Evolutionary conservation across 2,329 filamentous ascomycete genomes (phyloP).

Genomic region (Cryoendolithus antarcticus): DNA sequence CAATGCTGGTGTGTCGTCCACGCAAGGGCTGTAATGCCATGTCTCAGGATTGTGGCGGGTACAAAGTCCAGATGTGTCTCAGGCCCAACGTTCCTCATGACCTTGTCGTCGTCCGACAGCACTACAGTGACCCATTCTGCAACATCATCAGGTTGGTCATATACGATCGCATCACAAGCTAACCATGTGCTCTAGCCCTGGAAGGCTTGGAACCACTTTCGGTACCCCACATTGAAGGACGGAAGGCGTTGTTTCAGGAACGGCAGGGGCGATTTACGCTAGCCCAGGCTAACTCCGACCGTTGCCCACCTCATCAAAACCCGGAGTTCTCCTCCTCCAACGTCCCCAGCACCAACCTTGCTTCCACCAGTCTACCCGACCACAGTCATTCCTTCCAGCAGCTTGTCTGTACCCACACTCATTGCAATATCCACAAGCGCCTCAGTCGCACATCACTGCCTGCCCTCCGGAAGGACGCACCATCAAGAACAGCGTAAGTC

Average conservation of each 20-base stretch:
- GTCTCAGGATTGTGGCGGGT: not conserved
- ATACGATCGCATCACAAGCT: not conserved
- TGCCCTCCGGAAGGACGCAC: conserved; percentile 1
- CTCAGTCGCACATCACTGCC: conserved; percentile 4
- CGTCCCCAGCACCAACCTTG: conserved; percentile 1
- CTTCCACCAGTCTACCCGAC: conserved; percentile 2
- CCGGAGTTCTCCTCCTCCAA: conserved; percentile 1
- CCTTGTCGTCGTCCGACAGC: conserved; percentile 1
- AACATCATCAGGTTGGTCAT: conserved; percentile 4
- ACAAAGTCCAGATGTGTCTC: conserved; percentile 6
- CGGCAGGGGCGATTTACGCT: conserved; percentile 3
- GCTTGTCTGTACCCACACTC: conserved; percentile 7
- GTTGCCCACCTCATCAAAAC: conserved; percentile 1
- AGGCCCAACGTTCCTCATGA: not conserved
- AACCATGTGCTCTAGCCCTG: too few relatives aligned
- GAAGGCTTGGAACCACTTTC: too few relatives aligned
- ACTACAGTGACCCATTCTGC: not conserved
- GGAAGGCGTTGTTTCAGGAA: conserved; percentile 1
- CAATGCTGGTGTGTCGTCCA: too few relatives aligned
- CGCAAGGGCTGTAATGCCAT: too few relatives aligned
- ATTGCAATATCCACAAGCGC: conserved; percentile 3
- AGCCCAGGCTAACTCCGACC: conserved; percentile 2
- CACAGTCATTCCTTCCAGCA: conserved; percentile 7
- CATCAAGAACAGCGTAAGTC: conserved; percentile 5
- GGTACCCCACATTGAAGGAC: too few relatives aligned